These are phyloP conservation scores for Cornus florida DNA, from an alignment of 148 eudicot genomes.

Conservation along the genomic window DNA sequence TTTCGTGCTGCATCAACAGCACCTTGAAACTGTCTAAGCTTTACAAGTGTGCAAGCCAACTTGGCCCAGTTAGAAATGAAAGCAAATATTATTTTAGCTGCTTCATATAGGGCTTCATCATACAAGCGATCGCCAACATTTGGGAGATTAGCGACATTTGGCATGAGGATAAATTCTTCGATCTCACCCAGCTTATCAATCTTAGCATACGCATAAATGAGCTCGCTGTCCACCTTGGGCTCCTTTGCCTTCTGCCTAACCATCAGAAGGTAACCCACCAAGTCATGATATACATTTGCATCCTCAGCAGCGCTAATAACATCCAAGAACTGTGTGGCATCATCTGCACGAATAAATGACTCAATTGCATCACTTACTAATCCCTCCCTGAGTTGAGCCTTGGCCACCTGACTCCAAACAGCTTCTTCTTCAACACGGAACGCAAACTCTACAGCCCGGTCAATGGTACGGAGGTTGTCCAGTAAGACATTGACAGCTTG, in stretches of 20 bases:
- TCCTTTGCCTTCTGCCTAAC: slow-evolving; percentile 92
- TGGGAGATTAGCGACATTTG: slow-evolving; percentile 96
- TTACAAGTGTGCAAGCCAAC: slow-evolving; percentile 79
- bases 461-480: slow-evolving; percentile 72
- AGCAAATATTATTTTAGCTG: slow-evolving; percentile 90
- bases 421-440: slow-evolving; percentile 98
- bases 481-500: slow-evolving; percentile 88
- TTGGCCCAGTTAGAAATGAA: slow-evolving; percentile 97
- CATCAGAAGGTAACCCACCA: slow-evolving; percentile 91
- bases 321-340: slow-evolving; percentile 87
- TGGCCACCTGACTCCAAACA: slow-evolving; percentile 99
- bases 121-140: slow-evolving; percentile 88
- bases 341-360: slow-evolving; percentile 95
- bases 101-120: slow-evolving; percentile 91
- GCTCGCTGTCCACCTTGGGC: slow-evolving; percentile 97
- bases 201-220: slow-evolving; percentile 96
- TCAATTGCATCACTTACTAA: slow-evolving; percentile 93
- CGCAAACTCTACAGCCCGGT: slow-evolving; percentile 96
- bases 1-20: slow-evolving; percentile 98
- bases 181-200: slow-evolving; percentile 89
- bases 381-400: slow-evolving; percentile 86
- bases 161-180: slow-evolving; percentile 95
- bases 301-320: slow-evolving; percentile 86
- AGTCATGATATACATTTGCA: slow-evolving; percentile 79
- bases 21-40: slow-evolving; percentile 88